Percentiles rank a stretch among this genome's conserved stretches.
Evolutionary conservation across 1,139 yeast species (phyloP).

Genomic region (Ogataea hybrid): DNA sequence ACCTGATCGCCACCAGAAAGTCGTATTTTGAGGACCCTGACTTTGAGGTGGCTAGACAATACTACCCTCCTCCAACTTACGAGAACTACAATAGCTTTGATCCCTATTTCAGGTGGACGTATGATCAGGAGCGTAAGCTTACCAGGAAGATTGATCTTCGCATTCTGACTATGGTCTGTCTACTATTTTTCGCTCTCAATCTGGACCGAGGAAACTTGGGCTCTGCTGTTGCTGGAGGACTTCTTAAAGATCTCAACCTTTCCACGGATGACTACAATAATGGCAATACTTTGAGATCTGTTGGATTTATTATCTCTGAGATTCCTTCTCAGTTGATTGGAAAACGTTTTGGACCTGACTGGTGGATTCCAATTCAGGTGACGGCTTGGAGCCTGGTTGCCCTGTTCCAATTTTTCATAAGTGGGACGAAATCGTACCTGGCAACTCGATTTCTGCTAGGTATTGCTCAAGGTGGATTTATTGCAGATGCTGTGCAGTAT

Average conservation of each 20-base stretch:
- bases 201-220: conserved; percentile 50
- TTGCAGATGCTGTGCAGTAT: conserved; percentile 51
- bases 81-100: conserved; percentile 47
- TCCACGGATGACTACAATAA: conserved; percentile 48
- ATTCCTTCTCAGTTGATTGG: conserved; percentile 54
- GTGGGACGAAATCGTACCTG: conserved; percentile 37
- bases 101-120: conserved; percentile 46
- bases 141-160: conserved; percentile 43
- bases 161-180: conserved; percentile 45
- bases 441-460: conserved; percentile 47
- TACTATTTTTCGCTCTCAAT: conserved; percentile 50
- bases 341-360: conserved; percentile 51
- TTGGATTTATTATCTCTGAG: conserved; percentile 47
- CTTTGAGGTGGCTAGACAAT: conserved; percentile 11
- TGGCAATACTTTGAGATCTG: conserved; percentile 45
- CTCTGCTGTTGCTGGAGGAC: conserved; percentile 50
- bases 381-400: conserved; percentile 50
- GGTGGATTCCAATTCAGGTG: conserved; percentile 54
- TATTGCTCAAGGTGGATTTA: conserved; percentile 52
- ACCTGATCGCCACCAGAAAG: conserved; percentile 14
- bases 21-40: conserved; percentile 18
- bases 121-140: conserved; percentile 42
- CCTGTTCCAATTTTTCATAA: conserved; percentile 41
- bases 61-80: conserved; percentile 30
- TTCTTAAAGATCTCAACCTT: conserved; percentile 43